These are phyloP conservation scores for Colletotrichum sansevieriae DNA, from an alignment of 2,329 filamentous ascomycete species.

Conservation along the genomic window DNA sequence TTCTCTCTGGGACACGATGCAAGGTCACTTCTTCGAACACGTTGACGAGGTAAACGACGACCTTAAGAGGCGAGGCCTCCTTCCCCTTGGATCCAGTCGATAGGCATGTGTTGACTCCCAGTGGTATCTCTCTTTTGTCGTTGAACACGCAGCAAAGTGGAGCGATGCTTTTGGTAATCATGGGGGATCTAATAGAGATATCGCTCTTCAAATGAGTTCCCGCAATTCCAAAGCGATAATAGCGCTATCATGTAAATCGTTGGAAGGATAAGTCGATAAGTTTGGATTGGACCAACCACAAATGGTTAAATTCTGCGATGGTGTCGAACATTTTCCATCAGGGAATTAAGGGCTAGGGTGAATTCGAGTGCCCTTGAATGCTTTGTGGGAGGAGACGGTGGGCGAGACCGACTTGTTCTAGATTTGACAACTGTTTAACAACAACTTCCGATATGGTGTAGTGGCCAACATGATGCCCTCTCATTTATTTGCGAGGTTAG, in stretches of 20 bases:
- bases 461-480: conserved; percentile 42
- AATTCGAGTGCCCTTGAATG: no score
- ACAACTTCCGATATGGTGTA: conserved; percentile 37
- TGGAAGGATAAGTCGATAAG: no score
- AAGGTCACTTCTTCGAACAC: conserved; percentile 43
- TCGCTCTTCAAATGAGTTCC: background rate
- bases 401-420: background rate
- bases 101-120: background rate
- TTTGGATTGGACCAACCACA: no score
- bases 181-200: background rate
- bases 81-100: conserved; percentile 15
- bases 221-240: background rate
- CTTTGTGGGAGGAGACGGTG: background rate
- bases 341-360: no score
- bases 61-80: conserved; percentile 23
- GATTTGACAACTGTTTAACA: fast-evolving
- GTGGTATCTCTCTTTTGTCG: background rate
- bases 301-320: no score
- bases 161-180: conserved; percentile 2
- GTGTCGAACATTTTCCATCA: no score
- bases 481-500: conserved; percentile 17
- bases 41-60: conserved; percentile 42
- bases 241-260: no score
- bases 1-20: conserved; percentile 43
- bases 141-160: conserved; percentile 10